Evolutionary conservation across 768 basidiomycete species (phyloP).

Genomic region (Solioccasus polychromus): DNA sequence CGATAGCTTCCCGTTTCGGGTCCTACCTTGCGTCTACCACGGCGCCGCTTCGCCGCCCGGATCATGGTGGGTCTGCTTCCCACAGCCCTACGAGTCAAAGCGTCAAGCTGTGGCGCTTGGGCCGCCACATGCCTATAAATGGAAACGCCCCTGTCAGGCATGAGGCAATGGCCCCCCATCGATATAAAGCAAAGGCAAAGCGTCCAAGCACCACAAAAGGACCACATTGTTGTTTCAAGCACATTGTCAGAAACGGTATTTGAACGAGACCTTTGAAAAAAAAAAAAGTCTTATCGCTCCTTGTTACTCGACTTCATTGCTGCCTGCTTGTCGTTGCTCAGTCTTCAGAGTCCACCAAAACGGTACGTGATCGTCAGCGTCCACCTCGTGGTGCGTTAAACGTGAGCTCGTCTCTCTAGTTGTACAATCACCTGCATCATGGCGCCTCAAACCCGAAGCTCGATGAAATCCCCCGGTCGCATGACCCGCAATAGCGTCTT

Average conservation of each 20-base stretch:
- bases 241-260: conserved; percentile 14
- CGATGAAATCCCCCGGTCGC: conserved; percentile 18
- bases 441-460: conserved; percentile 27
- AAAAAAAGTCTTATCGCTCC: too few relatives aligned
- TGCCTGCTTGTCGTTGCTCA: too few relatives aligned
- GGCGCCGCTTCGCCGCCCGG: background rate
- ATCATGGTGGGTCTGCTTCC: conserved; percentile 1
- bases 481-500: conserved; percentile 22
- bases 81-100: conserved; percentile 22
- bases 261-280: too few relatives aligned
- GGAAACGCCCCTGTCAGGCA: conserved; percentile 26
- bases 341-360: too few relatives aligned
- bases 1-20: too few relatives aligned
- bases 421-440: conserved; percentile 9
- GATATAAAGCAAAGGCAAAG: conserved; percentile 26
- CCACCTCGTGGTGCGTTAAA: background rate
- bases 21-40: background rate
- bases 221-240: conserved; percentile 12
- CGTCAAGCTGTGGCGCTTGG: conserved; percentile 15
- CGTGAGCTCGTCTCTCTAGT: background rate
- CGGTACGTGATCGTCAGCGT: conserved; percentile 6
- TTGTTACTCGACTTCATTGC: too few relatives aligned
- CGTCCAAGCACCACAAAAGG: conserved; percentile 16
- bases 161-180: too few relatives aligned
- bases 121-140: conserved; percentile 20